Conservation (phyloP, 208 protist genomes). For the Leptomonas pyrrhocoris region DNA sequence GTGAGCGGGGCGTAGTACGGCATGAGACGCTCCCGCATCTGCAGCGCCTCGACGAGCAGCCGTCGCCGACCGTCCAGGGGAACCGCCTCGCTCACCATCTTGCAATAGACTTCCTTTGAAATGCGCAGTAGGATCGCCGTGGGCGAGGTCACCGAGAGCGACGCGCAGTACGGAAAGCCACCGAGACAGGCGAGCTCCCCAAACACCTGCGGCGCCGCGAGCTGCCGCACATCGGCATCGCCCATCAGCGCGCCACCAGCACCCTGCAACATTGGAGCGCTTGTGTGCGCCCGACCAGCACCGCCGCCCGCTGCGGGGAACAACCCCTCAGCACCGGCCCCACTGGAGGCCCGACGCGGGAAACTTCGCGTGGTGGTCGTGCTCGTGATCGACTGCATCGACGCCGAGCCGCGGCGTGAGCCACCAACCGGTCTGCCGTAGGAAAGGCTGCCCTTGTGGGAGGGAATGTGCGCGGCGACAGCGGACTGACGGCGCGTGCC, state of each 20-base stretch:
- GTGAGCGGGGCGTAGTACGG: constrained; percentile 70
- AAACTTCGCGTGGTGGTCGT: constrained; percentile 13
- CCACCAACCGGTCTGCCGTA: constrained; percentile 7
- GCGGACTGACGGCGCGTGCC: constrained; percentile 11
- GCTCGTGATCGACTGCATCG: not conserved
- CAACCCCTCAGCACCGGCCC: not conserved
- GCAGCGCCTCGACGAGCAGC: constrained; percentile 49
- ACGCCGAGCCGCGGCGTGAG: constrained; percentile 7
- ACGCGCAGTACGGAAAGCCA: constrained; percentile 55
- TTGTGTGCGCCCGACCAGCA: constrained; percentile 6
- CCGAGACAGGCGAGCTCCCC: constrained; percentile 66
- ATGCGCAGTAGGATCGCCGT: constrained; percentile 49
- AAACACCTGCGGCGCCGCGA: constrained; percentile 62
- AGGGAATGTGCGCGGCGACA: not conserved
- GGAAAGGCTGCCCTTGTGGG: constrained; percentile 13
- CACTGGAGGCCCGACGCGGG: constrained; percentile 5
- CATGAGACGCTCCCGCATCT: constrained; percentile 61
- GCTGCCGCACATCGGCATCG: constrained; percentile 25
- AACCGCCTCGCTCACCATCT: constrained; percentile 38
- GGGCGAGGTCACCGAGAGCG: constrained; percentile 50
- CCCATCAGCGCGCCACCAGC: not conserved
- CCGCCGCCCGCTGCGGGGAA: constrained; percentile 1
- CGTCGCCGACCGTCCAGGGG: constrained; percentile 42
- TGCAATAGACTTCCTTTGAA: constrained; percentile 48
- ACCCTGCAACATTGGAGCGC: not conserved